phyloP scores from a whole-genome alignment of 805 yeast species.

The Wickerhamomyces mucosus region DNA sequence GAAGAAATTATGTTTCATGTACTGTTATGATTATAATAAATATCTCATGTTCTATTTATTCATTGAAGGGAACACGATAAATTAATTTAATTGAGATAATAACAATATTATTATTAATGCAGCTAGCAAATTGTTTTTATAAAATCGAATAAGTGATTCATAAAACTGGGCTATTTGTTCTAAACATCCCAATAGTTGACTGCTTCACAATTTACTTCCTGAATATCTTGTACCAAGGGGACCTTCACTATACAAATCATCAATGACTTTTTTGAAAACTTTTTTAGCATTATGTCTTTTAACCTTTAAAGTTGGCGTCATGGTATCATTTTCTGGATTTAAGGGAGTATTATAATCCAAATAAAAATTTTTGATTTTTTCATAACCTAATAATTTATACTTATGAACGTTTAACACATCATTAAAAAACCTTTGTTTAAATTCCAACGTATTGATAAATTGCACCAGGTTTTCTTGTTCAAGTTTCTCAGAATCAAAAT shows the following conservation, averaged over 20 bases:
- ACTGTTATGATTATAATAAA: no score
- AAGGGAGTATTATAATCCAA: conserved; percentile 47
- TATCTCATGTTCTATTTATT: no score
- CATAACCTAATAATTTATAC: conserved; percentile 40
- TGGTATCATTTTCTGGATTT: conserved; percentile 43
- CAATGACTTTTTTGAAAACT: conserved; percentile 30
- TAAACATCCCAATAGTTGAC: no score
- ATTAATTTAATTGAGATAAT: no score
- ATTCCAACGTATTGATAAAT: conserved; percentile 1
- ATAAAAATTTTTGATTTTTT: conserved; percentile 45
- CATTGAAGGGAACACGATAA: no score
- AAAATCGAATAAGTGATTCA: no score
- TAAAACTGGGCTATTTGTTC: no score
- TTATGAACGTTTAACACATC: conserved; percentile 2
- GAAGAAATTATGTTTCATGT: no score
- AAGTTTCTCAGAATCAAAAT: not conserved
- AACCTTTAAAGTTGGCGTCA: conserved; percentile 58
- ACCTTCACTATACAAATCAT: conserved; percentile 41
- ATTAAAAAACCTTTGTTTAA: conserved; percentile 1
- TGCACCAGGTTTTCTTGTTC: conserved; percentile 1
- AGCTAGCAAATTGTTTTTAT: no score
- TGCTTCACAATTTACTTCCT: no score
- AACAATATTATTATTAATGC: no score
- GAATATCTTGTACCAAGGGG: no score
- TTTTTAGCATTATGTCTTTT: conserved; percentile 41